Evolutionary conservation across 192 early-diverging fungal species (phyloP), one percentile per base, ranked within the genome.

Genomic region (Rhizophagus prolifer): DNA sequence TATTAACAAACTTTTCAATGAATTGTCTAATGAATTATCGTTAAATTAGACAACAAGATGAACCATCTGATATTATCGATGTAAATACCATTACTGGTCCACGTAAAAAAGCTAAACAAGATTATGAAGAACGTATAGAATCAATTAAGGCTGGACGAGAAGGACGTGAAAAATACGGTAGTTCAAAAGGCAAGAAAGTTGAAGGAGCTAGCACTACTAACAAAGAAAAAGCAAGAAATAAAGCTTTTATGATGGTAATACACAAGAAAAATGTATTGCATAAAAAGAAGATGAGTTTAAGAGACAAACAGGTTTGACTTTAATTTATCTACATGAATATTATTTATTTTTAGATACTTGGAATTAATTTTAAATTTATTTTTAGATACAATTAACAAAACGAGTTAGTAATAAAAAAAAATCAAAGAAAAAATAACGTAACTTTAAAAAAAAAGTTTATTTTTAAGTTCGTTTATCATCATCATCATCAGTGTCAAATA

Each of bases 241-340:
- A 99, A 90, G 89, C 91, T 81, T 95, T 92, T 80, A 90, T 90
- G 85, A 99, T 99, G 98, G 88, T 98, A 76, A 87, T 94, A 26
- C 97, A 99, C 86, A 98, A 98, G 88, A 86, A 89, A 61, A 86
- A 89, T 62, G 90, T 95, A 36, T 81, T 89, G 36, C 80, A 80
- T 41, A 95, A 94, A 85, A 86, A 88, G 74, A 93, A 88, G 82
- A 85, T 88, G 68, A 92, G 90, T 79, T 83, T 94, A 79, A 82
- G 87, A 38, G 91, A 95, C 34, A 95, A 94, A 83, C 92, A 91
- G 72, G 83, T 85, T 76, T 66, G 47, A 38, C n/a, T 31, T 69
- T 28, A 62, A 26, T 65, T 28, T 28, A 16, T 31, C 14, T 30
- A 1, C 62, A 58, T 70, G 47, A 19, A 72, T 74, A 16, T 23